Percentiles rank a stretch among this genome's conserved stretches.
These are phyloP conservation scores for Sugiyamaella lignohabitans DNA, from an alignment of 805 yeast genomes.

Conservation along the genomic window DNA sequence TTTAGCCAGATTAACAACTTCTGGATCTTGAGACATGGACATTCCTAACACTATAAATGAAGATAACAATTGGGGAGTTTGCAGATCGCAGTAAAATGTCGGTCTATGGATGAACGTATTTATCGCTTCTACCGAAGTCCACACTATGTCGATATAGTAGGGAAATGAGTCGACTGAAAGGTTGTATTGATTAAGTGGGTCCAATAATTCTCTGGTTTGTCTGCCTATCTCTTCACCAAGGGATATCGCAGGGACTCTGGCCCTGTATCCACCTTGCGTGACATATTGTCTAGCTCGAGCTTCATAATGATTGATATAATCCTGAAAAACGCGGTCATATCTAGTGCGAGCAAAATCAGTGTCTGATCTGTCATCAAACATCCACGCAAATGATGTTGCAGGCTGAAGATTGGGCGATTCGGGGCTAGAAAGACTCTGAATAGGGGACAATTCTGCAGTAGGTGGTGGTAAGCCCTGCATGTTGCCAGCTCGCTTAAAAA, in stretches of 20 bases:
- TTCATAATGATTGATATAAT: constrained; percentile 12
- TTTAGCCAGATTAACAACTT: constrained; percentile 16
- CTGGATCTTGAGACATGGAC: constrained; percentile 20
- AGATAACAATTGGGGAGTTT: constrained; percentile 24
- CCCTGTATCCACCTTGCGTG: constrained; percentile 1
- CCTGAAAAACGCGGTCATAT: constrained; percentile 24
- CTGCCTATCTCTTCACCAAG: constrained; percentile 4
- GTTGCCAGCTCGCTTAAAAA: background rate
- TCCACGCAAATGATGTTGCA: constrained; percentile 23
- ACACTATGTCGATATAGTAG: constrained; percentile 20
- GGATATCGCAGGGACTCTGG: constrained; percentile 1
- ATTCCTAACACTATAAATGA: constrained; percentile 28
- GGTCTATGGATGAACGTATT: constrained; percentile 25
- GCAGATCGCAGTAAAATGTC: constrained; percentile 24
- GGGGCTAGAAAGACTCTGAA: background rate
- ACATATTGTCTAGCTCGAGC: constrained; percentile 4
- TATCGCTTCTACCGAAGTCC: constrained; percentile 22
- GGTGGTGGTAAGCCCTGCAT: background rate
- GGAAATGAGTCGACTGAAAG: constrained; percentile 12
- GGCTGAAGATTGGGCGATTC: constrained; percentile 7
- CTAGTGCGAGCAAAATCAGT: constrained; percentile 22
- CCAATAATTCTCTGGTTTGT: constrained; percentile 1
- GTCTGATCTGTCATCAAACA: constrained; percentile 24
- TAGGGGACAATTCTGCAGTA: background rate
- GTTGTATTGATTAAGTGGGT: constrained; percentile 8